A percentile compares a stretch with the other conserved stretches of the same genome.
Conservation (phyloP, 441 rosid genomes). For the Adansonia madagascariensis region DNA sequence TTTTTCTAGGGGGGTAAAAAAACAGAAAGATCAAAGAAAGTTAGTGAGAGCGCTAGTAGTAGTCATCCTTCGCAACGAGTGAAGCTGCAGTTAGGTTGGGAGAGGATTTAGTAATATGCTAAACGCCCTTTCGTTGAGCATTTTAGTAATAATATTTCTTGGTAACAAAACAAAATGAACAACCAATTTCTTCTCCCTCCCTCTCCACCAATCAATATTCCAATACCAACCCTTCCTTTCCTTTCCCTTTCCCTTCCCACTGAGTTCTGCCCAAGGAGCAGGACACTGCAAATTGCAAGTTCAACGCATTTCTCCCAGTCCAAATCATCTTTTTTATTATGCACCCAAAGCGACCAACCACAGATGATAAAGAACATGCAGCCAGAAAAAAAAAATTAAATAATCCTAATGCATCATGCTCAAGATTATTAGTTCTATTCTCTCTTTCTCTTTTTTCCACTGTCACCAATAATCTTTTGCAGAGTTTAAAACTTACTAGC, state of each 20-base stretch:
- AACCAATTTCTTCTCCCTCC: neutral
- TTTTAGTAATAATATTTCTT: conserved; percentile 11
- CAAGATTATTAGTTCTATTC: neutral
- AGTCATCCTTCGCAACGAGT: no score
- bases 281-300: conserved; percentile 8
- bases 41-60: no score
- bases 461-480: conserved; percentile 1
- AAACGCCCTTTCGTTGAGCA: neutral
- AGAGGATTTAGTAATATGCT: no score
- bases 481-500: conserved; percentile 15
- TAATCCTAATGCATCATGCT: neutral
- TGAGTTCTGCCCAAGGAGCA: neutral
- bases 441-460: neutral
- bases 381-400: neutral
- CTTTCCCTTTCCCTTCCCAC: neutral
- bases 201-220: neutral
- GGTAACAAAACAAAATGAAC: neutral
- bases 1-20: no score
- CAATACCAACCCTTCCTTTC: neutral
- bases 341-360: conserved; percentile 1
- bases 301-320: conserved; percentile 25
- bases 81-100: no score
- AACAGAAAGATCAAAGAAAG: no score
- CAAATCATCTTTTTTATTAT: neutral
- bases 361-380: neutral